These are phyloP conservation scores for Kodamaea restingae DNA, from an alignment of 805 yeast genomes.

Conservation along the genomic window DNA sequence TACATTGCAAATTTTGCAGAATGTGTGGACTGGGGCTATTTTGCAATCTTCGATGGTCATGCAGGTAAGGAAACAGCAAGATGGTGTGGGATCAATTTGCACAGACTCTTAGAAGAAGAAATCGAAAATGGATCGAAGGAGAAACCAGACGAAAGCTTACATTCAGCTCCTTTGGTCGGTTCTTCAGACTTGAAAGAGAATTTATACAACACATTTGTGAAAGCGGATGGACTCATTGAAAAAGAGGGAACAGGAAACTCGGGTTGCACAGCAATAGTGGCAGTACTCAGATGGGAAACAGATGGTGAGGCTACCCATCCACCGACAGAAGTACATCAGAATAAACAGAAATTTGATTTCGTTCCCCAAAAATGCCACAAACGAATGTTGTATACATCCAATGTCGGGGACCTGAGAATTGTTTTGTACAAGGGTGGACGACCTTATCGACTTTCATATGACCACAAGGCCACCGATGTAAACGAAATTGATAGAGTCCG, in stretches of 20 bases:
- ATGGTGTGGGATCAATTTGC: constrained; percentile 90
- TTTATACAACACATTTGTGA: constrained; percentile 63
- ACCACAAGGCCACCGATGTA: constrained; percentile 85
- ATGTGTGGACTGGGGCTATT: constrained; percentile 86
- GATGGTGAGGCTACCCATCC: constrained; percentile 12
- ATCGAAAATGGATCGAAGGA: constrained; percentile 24
- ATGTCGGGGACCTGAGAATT: constrained; percentile 90
- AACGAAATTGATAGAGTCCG: constrained; percentile 73
- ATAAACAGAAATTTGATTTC: constrained; percentile 40
- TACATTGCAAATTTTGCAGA: constrained; percentile 92
- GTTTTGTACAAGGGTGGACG: constrained; percentile 71
- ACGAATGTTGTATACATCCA: constrained; percentile 85
- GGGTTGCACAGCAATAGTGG: constrained; percentile 96
- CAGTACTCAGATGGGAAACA: constrained; percentile 80
- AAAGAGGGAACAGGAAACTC: constrained; percentile 64
- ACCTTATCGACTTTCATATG: constrained; percentile 81
- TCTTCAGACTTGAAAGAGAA: constrained; percentile 58
- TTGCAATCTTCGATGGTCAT: constrained; percentile 95
- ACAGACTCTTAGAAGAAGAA: constrained; percentile 58
- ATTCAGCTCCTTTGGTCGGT: constrained; percentile 17
- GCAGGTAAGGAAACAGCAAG: constrained; percentile 92
- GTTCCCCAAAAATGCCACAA: constrained; percentile 48
- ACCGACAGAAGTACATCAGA: constrained; percentile 7
- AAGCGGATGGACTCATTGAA: constrained; percentile 68
- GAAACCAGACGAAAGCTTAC: constrained; percentile 6